Evolutionary conservation across 331 rosid genomes (phyloP), one percentile per base, ranked within the genome.

Genomic region (Phaseolus coccineus): DNA sequence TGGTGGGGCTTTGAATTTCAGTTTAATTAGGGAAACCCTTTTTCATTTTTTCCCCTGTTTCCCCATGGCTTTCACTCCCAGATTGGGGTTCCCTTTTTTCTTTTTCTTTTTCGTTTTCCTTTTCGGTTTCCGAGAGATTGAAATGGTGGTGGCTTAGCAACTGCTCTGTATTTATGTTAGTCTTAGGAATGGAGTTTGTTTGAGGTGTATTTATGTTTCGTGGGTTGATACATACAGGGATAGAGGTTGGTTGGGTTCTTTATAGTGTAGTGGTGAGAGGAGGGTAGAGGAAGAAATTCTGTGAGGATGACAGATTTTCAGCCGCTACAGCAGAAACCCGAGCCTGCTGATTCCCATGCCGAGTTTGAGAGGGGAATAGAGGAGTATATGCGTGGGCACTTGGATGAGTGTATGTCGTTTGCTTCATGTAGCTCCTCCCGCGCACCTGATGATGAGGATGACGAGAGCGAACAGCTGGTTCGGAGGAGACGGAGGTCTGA

Each of bases 401-500:
- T 96, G 93, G 98, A 93, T 80, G 98, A 93, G 73, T 96, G 98
- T 85, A 91, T 96, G 92, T 86, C 99, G 42, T 96, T 91, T 86
- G 93, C 97, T 73, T 90, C 99, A 1, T 96, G 99, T 84, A 96
- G 99, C 84, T 89, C 99, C 58, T 83, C 91, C 42, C 90, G 88
- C 3, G 87, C 83, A 25, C 92, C 83, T 0, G 99, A 90, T 2
- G 97, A 86, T 3, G 99, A 93, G 80, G 99, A 90, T 12, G 96
- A 88, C 0, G 99, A 93, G 51, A 88, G 95, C 30, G 99, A 93
- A 79, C 98, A 90, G 89, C 97, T 91, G 8, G 96, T 89, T 56
- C 76, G 98, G 87, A 91, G 97, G 90, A 90, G 99, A 33, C 66
- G 97, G 63, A 86, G 99, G 94, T 90, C 97, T 85, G 99, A 91